Percentiles rank a stretch among this genome's conserved stretches.
Conservation (phyloP, 495 filamentous ascomycete species). For the Aspergillus cristatus region DNA sequence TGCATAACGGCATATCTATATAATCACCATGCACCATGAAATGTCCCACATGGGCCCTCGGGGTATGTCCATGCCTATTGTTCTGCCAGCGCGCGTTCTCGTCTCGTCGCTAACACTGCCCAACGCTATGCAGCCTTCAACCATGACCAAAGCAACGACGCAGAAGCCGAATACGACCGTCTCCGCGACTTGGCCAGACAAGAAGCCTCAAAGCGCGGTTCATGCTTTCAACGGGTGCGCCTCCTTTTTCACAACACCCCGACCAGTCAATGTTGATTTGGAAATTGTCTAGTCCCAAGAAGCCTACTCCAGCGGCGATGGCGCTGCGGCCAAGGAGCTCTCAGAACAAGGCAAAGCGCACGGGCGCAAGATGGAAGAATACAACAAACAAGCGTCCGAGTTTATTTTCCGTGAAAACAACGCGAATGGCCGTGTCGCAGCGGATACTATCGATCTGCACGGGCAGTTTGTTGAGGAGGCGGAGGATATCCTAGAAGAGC, state of each 20-base stretch:
- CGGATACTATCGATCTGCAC: conserved; percentile 88
- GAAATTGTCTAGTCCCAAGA: conserved; percentile 46
- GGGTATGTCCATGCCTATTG: conserved; percentile 18
- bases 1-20: too few species aligned
- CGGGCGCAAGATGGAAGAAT: conserved; percentile 64
- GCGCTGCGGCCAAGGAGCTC: conserved; percentile 66
- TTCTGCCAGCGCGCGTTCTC: too few species aligned
- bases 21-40: conserved; percentile 46
- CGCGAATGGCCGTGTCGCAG: conserved; percentile 52
- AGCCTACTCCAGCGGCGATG: conserved; percentile 74
- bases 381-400: conserved; percentile 83
- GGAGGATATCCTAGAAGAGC: conserved; percentile 73
- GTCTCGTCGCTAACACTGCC: background rate
- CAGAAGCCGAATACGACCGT: conserved; percentile 86
- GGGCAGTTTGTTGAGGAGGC: conserved; percentile 92
- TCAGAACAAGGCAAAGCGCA: conserved; percentile 81
- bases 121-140: conserved; percentile 59
- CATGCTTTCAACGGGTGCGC: conserved; percentile 62
- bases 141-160: conserved; percentile 52
- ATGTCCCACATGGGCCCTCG: conserved; percentile 53
- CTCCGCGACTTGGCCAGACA: conserved; percentile 72
- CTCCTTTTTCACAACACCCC: background rate
- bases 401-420: conserved; percentile 96
- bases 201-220: conserved; percentile 64
- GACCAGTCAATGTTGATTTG: too few species aligned